phyloP scores from a whole-genome alignment of 805 yeast genomes.

The Yamadazyma olivae region DNA sequence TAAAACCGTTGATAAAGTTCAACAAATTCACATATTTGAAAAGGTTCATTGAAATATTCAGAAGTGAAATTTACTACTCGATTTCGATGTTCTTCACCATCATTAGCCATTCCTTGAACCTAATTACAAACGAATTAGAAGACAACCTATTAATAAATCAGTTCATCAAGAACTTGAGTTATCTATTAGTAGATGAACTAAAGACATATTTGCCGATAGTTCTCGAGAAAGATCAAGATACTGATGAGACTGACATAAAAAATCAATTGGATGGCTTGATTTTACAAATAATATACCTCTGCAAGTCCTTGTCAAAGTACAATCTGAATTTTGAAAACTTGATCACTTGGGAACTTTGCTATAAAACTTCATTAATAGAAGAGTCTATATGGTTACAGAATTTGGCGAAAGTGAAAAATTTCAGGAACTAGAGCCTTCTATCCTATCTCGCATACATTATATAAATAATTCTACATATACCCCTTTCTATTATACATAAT shows the following conservation, averaged over 20 bases:
- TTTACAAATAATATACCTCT: constrained; percentile 81
- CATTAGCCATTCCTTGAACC: constrained; percentile 37
- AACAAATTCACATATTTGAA: constrained; percentile 64
- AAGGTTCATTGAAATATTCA: constrained; percentile 74
- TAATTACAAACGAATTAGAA: constrained; percentile 13
- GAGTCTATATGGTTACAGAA: constrained; percentile 36
- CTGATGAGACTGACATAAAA: constrained; percentile 27
- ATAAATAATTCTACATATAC: not conserved
- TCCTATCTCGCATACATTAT: not conserved
- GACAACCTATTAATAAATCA: constrained; percentile 23
- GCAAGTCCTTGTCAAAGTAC: constrained; percentile 75
- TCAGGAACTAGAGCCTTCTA: constrained; percentile 13
- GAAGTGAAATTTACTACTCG: constrained; percentile 80
- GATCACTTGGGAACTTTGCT: constrained; percentile 37
- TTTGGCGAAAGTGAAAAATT: constrained; percentile 32
- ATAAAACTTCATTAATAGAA: constrained; percentile 18
- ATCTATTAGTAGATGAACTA: constrained; percentile 21
- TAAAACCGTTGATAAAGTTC: constrained; percentile 53
- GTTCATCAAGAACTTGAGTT: constrained; percentile 29
- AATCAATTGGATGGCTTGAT: constrained; percentile 62
- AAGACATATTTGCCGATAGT: constrained; percentile 19
- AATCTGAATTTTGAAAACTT: constrained; percentile 66
- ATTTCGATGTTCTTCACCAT: constrained; percentile 63
- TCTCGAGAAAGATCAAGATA: constrained; percentile 14
- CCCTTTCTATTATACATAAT: constrained; percentile 2